Evolutionary conservation across 2,329 filamentous ascomycete genomes (phyloP).

Genomic region (Aspergillus bombycis): DNA sequence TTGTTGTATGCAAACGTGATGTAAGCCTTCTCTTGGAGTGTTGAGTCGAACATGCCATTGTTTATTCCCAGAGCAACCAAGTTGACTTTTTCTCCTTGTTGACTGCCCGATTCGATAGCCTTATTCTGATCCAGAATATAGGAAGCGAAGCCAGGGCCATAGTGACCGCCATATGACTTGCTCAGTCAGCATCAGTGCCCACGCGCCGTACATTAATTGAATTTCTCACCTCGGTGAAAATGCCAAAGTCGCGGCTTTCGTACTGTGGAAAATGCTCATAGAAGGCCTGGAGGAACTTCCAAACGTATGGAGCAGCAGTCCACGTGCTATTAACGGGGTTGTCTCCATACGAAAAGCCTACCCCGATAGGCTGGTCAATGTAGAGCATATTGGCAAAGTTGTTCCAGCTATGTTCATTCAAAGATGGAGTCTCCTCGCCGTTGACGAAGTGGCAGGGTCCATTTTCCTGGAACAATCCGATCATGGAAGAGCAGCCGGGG

Average conservation of each 20-base stretch:
- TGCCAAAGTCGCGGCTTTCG: slow-evolving; percentile 40
- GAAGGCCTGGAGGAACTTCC: slow-evolving; percentile 58
- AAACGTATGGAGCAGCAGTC: slow-evolving; percentile 55
- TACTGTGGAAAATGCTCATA: slow-evolving; percentile 42
- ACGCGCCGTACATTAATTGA: neutral
- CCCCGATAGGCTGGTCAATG: slow-evolving; percentile 64
- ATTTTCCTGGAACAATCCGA: slow-evolving; percentile 47
- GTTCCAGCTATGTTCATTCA: slow-evolving; percentile 61
- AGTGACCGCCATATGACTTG: slow-evolving; percentile 41
- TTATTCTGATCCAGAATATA: slow-evolving; percentile 44
- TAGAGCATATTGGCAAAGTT: slow-evolving; percentile 67
- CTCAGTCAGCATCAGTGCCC: neutral
- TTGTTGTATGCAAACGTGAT: slow-evolving; percentile 53
- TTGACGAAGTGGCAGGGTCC: slow-evolving; percentile 48
- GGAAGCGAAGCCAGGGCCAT: slow-evolving; percentile 38
- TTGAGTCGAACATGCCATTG: slow-evolving; percentile 60
- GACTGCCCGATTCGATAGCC: slow-evolving; percentile 38
- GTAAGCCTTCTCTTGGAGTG: slow-evolving; percentile 48
- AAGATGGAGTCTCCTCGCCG: slow-evolving; percentile 44
- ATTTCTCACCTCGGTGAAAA: slow-evolving; percentile 34
- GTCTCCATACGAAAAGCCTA: slow-evolving; percentile 55
- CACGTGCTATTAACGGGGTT: slow-evolving; percentile 45
- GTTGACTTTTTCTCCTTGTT: slow-evolving; percentile 50
- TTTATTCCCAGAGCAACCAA: slow-evolving; percentile 60
- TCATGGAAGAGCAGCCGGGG: slow-evolving; percentile 49